Conservation (phyloP, 768 basidiomycete genomes). For the Termitomyces sp. region DNA sequence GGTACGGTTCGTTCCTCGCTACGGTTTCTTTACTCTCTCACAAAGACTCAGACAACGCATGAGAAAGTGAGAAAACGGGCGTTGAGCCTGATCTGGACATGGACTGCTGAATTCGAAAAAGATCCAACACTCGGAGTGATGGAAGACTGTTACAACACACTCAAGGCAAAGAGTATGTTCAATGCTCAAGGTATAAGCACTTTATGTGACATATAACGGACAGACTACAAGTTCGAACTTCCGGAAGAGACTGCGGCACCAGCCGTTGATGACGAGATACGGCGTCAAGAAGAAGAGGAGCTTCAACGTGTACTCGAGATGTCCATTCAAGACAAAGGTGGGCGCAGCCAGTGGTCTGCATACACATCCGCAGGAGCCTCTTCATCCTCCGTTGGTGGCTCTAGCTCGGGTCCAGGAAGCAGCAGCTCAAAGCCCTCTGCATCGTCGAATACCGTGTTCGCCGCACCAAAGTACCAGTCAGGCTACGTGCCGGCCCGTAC, state of each 20-base stretch:
- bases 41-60: conserved; percentile 65
- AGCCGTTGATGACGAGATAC: conserved; percentile 69
- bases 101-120: conserved; percentile 81
- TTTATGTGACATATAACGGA: background rate
- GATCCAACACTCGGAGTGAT: conserved; percentile 82
- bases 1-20: conserved; percentile 35
- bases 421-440: conserved; percentile 11
- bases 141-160: conserved; percentile 78
- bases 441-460: conserved; percentile 16
- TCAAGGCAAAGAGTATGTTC: conserved; percentile 73
- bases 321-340: conserved; percentile 89
- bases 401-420: conserved; percentile 15
- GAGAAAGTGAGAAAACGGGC: conserved; percentile 83
- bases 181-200: background rate
- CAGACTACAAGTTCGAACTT: conserved; percentile 70
- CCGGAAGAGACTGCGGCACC: conserved; percentile 61
- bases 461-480: conserved; percentile 35
- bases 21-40: background rate
- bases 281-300: conserved; percentile 89
- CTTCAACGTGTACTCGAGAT: conserved; percentile 89
- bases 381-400: conserved; percentile 20
- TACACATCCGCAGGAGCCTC: conserved; percentile 28
- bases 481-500: conserved; percentile 57
- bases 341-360: conserved; percentile 50
- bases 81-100: conserved; percentile 66